Percentiles rank a stretch among this genome's conserved stretches.
These are phyloP conservation scores for Cunninghamia lanceolata DNA, from an alignment of 75 land plant species.

Conservation along the genomic window DNA sequence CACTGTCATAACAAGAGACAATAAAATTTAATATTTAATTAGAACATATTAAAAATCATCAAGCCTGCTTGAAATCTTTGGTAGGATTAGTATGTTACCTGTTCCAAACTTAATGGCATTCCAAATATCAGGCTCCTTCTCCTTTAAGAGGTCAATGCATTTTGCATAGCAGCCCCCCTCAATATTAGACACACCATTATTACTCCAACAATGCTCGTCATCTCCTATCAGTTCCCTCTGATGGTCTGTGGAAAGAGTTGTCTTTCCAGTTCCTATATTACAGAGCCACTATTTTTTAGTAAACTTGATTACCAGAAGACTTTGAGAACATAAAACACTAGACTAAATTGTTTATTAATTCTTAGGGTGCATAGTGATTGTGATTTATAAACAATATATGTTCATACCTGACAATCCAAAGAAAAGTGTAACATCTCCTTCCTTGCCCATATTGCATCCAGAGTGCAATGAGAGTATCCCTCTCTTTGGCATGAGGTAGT, in stretches of 20 bases:
- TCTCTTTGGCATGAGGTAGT: constrained; percentile 37
- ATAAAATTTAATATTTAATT: not conserved
- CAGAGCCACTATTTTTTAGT: not conserved
- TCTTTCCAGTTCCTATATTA: constrained; percentile 31
- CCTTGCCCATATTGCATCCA: constrained; percentile 34
- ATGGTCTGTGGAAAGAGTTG: constrained; percentile 31
- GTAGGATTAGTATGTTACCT: constrained; percentile 8
- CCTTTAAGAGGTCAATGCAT: constrained; percentile 27
- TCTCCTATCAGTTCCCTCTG: constrained; percentile 30
- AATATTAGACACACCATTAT: constrained; percentile 33
- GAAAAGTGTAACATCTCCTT: constrained; percentile 34
- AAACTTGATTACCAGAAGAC: not conserved
- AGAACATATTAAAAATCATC: not conserved
- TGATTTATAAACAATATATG: not conserved
- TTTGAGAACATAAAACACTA: not conserved
- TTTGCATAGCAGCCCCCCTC: constrained; percentile 37
- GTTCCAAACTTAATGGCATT: constrained; percentile 36
- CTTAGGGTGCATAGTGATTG: not conserved
- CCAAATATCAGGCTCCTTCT: constrained; percentile 36
- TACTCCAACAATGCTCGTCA: constrained; percentile 36
- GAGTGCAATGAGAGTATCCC: constrained; percentile 32
- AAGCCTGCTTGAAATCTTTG: not conserved
- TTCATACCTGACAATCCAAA: constrained; percentile 33
- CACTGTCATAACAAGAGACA: constrained; percentile 17
- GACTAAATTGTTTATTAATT: not conserved